Evolutionary conservation across 306 rosid species (phyloP).

Genomic region (Lathyrus sativus): DNA sequence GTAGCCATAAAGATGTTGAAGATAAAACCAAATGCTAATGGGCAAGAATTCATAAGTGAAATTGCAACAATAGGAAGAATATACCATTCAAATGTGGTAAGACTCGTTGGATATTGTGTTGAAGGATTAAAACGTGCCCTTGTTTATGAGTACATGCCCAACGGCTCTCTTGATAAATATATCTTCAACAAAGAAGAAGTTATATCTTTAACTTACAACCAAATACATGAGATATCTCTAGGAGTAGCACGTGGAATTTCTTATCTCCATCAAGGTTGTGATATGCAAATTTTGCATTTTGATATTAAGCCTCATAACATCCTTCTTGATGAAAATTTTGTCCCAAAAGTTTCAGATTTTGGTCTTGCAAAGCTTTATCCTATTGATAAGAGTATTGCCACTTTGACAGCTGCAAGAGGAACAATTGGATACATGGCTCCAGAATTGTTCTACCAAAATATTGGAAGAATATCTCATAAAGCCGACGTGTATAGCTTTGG

Average conservation of each 20-base stretch:
- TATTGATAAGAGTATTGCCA: not conserved
- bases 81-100: constrained; percentile 24
- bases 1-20: constrained; percentile 30
- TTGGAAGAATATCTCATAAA: not conserved
- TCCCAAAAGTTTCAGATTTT: not conserved
- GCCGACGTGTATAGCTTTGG: constrained; percentile 14
- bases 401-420: constrained; percentile 10
- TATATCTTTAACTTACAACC: not conserved
- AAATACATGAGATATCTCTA: constrained; percentile 31
- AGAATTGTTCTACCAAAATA: constrained; percentile 8
- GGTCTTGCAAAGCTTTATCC: constrained; percentile 21
- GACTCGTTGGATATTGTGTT: constrained; percentile 8
- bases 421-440: constrained; percentile 24
- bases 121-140: constrained; percentile 31
- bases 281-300: constrained; percentile 16
- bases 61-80: constrained; percentile 29
- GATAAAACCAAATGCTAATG: constrained; percentile 21
- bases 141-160: constrained; percentile 32
- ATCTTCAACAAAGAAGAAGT: constrained; percentile 10
- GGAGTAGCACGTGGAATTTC: constrained; percentile 33
- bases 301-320: constrained; percentile 20
- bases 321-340: not conserved
- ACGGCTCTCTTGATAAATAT: constrained; percentile 34
- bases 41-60: constrained; percentile 24
- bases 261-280: constrained; percentile 17